Conservation (phyloP, 2,329 filamentous ascomycete genomes). For the Paraphoma chrysanthemicola region DNA sequence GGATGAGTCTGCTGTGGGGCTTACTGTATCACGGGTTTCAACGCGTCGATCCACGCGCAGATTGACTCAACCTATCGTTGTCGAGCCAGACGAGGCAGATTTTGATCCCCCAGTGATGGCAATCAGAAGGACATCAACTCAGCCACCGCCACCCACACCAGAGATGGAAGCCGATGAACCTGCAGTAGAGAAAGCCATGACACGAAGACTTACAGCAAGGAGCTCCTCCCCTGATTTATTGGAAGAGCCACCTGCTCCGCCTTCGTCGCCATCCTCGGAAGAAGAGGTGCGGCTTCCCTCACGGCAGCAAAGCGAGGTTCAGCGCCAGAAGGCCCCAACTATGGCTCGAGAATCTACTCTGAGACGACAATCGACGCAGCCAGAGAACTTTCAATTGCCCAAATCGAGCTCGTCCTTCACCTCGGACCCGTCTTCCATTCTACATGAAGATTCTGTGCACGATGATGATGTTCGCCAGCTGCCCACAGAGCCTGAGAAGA, state of each 20-base stretch:
- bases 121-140: neutral
- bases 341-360: neutral
- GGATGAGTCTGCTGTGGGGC: neutral
- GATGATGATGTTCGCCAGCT: neutral
- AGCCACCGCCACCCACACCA: neutral
- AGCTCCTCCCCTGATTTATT: neutral
- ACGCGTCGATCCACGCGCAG: neutral
- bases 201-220: neutral
- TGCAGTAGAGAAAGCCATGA: conserved; percentile 3
- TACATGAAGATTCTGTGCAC: neutral
- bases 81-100: neutral
- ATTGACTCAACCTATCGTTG: neutral
- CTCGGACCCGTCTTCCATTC: neutral
- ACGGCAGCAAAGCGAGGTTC: neutral
- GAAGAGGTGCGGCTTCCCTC: neutral
- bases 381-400: conserved; percentile 2
- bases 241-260: conserved; percentile 5
- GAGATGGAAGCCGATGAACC: neutral
- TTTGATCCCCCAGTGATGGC: neutral
- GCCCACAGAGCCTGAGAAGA: neutral
- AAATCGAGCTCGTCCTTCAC: neutral
- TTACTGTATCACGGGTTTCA: neutral
- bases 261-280: conserved; percentile 8
- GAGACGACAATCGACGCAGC: conserved; percentile 1
- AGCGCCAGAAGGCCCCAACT: neutral